Evolutionary conservation across 495 filamentous ascomycete species (phyloP), one percentile per base, ranked within the genome.

Genomic region (Barbatosphaeria neglecta): DNA sequence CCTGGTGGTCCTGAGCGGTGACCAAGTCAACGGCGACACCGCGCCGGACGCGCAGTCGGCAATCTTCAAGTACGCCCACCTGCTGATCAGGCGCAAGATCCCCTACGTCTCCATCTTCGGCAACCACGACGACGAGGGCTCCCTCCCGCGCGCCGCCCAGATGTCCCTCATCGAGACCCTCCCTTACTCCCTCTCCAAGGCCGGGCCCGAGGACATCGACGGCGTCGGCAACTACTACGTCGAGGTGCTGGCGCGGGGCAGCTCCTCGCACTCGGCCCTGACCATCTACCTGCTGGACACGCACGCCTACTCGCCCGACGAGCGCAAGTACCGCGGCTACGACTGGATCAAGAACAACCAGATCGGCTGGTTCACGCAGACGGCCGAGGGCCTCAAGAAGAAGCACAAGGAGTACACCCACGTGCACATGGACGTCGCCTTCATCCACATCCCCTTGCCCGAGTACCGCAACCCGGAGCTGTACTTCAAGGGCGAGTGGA

Each of bases 331-430:
- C 64, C 64, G 64, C 31, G 92, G 93, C 50, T 98, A 98, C 58
- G 90, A 97, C 61, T 97, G 92, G 92, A 64, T 98, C 54, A 96
- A 97, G 62, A 78, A 82, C 24, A 85, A 77, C 52, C 92, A 98
- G 62, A 96, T 94, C 48, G 78, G 83, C 39, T 98, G 92, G 92
- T 98, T 97, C 69, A 81, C 80, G 59, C 72, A 74, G 45, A 90
- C 84, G 7, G 78, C 83, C 6, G 69, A 81, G 48, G 63, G 76
- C 10, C 61, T 95, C 37, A 81, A 83, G 55, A 72, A 74, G 49
- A 65, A 68, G 33, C 86, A 92, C 62, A 75, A 74, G 46, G 81
- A 86, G 52, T 97, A 97, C 63, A 81, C 83, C 0, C 84, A 89
- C 57, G 84, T 89, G 48, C 93, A 96, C 57, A 87, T 97, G 76